Percentiles rank a stretch among this genome's conserved stretches.
phyloP scores from a whole-genome alignment of 176 grass and related monocot genomes.

The Eragrostis curvula region DNA sequence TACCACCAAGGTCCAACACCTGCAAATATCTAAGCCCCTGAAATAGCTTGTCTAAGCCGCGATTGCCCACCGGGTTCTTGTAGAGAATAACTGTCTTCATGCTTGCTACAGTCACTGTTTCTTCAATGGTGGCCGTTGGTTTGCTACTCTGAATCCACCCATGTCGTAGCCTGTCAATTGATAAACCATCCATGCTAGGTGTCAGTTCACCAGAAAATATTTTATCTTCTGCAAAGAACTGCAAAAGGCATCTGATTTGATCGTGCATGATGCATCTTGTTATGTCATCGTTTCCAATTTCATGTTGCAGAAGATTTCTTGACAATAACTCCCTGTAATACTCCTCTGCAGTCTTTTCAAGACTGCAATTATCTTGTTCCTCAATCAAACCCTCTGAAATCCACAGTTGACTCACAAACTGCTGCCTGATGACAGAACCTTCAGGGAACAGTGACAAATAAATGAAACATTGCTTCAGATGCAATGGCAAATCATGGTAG shows the following conservation, averaged over 20 bases:
- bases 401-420: slow-evolving; percentile 52
- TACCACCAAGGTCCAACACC: slow-evolving; percentile 55
- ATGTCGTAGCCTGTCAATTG: slow-evolving; percentile 26
- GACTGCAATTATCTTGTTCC: slow-evolving; percentile 32
- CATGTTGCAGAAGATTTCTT: slow-evolving; percentile 54
- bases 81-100: slow-evolving; percentile 58
- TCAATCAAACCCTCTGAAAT: slow-evolving; percentile 65
- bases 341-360: slow-evolving; percentile 47
- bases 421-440: slow-evolving; percentile 46
- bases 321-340: slow-evolving; percentile 60
- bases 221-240: slow-evolving; percentile 48
- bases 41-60: slow-evolving; percentile 41
- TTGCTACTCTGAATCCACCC: slow-evolving; percentile 42
- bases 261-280: slow-evolving; percentile 50
- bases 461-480: slow-evolving; percentile 68
- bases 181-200: neutral
- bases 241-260: slow-evolving; percentile 49
- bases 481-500: slow-evolving; percentile 55
- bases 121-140: neutral
- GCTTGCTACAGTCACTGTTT: slow-evolving; percentile 19
- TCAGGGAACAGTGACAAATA: slow-evolving; percentile 65
- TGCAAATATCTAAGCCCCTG: slow-evolving; percentile 40
- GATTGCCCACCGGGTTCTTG: slow-evolving; percentile 37
- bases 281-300: slow-evolving; percentile 1
- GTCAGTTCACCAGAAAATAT: slow-evolving; percentile 23